Conservation (phyloP, 331 rosid genomes). For the Rhamnella rubrinervis region DNA sequence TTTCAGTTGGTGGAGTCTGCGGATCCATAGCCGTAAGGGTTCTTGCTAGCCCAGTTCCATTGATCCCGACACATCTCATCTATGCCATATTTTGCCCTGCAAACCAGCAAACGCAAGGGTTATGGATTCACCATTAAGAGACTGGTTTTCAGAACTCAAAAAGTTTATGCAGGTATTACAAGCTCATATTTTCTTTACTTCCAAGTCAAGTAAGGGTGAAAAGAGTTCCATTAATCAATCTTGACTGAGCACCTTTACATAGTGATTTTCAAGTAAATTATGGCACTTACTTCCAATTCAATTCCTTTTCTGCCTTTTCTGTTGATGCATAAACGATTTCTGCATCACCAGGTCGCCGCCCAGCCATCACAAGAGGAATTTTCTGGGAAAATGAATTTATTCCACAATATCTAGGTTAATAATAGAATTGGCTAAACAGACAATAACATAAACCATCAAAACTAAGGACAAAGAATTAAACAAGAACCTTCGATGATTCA, state of each 20-base stretch:
- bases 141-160: too few relatives aligned
- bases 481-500: not conserved
- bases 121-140: too few relatives aligned
- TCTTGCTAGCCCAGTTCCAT: slow-evolving; percentile 99
- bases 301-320: slow-evolving; percentile 78
- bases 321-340: slow-evolving; percentile 90
- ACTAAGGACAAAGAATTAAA: not conserved
- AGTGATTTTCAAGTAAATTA: slow-evolving; percentile 9
- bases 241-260: not conserved
- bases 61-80: slow-evolving; percentile 97
- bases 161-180: too few relatives aligned
- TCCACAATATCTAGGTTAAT: not conserved
- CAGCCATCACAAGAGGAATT: slow-evolving; percentile 79
- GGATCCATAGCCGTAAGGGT: slow-evolving; percentile 83
- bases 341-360: slow-evolving; percentile 89
- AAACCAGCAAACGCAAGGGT: not conserved
- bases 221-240: too few relatives aligned
- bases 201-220: too few relatives aligned
- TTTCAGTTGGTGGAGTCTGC: slow-evolving; percentile 33
- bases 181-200: too few relatives aligned
- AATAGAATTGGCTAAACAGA: not conserved
- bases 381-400: slow-evolving; percentile 44
- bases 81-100: slow-evolving; percentile 86
- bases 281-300: slow-evolving; percentile 83
- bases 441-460: not conserved